These are phyloP conservation scores for Rhizophlyctis rosea DNA, from an alignment of 192 early-diverging fungal species.

Conservation along the genomic window DNA sequence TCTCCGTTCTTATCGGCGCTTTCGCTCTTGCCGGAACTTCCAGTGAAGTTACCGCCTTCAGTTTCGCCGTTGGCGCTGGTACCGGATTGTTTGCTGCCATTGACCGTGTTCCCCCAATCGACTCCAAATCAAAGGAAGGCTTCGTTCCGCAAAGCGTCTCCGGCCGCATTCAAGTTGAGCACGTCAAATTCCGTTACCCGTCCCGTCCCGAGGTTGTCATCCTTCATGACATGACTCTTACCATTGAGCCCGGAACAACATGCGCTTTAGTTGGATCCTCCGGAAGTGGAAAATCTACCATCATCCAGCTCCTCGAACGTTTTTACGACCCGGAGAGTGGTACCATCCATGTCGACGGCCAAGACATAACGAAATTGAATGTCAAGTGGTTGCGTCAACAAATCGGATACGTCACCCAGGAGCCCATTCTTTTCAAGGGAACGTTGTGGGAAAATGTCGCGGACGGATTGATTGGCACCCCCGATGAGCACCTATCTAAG, in stretches of 20 bases:
- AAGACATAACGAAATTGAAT: conserved; percentile 72
- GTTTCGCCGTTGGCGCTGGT: conserved; percentile 78
- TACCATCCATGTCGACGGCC: conserved; percentile 74
- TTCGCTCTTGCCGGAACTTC: conserved; percentile 69
- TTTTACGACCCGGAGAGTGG: conserved; percentile 65
- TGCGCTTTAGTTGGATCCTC: conserved; percentile 84
- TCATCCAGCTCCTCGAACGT: conserved; percentile 76
- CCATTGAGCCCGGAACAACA: conserved; percentile 65
- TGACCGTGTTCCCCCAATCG: conserved; percentile 77
- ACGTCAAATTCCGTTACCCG: conserved; percentile 59
- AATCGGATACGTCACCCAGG: conserved; percentile 90
- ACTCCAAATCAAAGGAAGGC: conserved; percentile 37
- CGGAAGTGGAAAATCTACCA: conserved; percentile 79
- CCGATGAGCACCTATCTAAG: conserved; percentile 40
- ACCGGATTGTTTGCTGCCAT: conserved; percentile 76
- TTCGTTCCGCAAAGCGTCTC: conserved; percentile 21
- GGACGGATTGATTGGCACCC: conserved; percentile 53
- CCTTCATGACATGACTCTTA: conserved; percentile 49
- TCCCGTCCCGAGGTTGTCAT: conserved; percentile 61
- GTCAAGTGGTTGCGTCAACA: conserved; percentile 77
- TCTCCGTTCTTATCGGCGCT: conserved; percentile 82
- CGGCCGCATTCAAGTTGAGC: conserved; percentile 42
- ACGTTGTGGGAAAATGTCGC: conserved; percentile 80
- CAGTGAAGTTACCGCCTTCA: conserved; percentile 70
- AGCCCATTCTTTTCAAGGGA: conserved; percentile 79